phyloP scores from a whole-genome alignment of 441 rosid species.

The Adansonia rubrostipa region DNA sequence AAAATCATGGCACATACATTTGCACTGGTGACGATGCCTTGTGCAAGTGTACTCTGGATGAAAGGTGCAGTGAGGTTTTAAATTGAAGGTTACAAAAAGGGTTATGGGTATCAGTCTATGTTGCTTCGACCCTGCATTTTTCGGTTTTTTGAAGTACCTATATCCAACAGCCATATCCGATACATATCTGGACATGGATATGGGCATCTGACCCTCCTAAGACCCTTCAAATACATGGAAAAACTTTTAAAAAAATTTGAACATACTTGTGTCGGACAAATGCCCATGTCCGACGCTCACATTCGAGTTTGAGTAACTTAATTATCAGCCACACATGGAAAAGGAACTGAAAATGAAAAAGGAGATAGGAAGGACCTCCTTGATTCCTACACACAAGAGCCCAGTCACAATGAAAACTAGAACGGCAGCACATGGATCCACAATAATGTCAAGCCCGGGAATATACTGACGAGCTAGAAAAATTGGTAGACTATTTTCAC shows the following conservation, averaged over 20 bases:
- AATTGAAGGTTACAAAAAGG: neutral
- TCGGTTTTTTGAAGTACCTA: too few relatives aligned
- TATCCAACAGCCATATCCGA: too few relatives aligned
- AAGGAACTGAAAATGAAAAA: slow-evolving; percentile 6
- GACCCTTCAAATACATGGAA: too few relatives aligned
- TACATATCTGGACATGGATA: too few relatives aligned
- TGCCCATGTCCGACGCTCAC: too few relatives aligned
- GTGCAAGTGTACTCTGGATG: slow-evolving; percentile 84
- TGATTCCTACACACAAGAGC: slow-evolving; percentile 89
- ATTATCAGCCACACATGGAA: neutral
- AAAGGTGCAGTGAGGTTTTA: slow-evolving; percentile 12
- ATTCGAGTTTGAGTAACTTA: too few relatives aligned
- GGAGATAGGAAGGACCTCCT: slow-evolving; percentile 65
- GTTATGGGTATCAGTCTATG: neutral
- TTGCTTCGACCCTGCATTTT: too few relatives aligned
- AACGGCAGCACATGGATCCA: slow-evolving; percentile 92
- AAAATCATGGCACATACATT: slow-evolving; percentile 85
- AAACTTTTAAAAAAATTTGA: too few relatives aligned
- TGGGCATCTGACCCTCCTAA: too few relatives aligned
- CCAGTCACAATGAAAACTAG: slow-evolving; percentile 82
- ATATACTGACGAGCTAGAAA: slow-evolving; percentile 81
- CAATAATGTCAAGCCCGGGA: slow-evolving; percentile 78
- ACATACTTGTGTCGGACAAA: too few relatives aligned
- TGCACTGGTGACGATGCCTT: slow-evolving; percentile 72
- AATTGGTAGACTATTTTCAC: slow-evolving; percentile 70